Conservation (phyloP, 2,329 filamentous ascomycete species). For the Penicillium brevicompactum region DNA sequence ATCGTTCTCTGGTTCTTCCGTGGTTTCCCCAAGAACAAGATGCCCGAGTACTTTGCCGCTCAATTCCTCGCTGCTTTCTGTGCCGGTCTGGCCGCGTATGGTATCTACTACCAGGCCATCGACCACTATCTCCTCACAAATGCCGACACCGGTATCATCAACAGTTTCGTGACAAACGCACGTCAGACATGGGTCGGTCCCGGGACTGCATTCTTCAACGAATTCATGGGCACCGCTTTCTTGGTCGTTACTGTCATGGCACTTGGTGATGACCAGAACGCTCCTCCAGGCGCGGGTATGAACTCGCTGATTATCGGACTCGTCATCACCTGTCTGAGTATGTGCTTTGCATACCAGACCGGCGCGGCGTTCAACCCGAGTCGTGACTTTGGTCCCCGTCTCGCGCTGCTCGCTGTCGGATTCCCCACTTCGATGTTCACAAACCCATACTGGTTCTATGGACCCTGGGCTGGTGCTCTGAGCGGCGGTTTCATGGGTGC, state of each 20-base stretch:
- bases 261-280: slow-evolving; percentile 50
- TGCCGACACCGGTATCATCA: slow-evolving; percentile 33
- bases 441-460: slow-evolving; percentile 51
- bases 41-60: slow-evolving; percentile 53
- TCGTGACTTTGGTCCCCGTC: slow-evolving; percentile 53
- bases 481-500: slow-evolving; percentile 46
- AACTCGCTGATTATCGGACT: slow-evolving; percentile 54
- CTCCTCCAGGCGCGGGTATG: slow-evolving; percentile 54
- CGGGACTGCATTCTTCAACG: slow-evolving; percentile 50
- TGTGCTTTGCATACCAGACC: slow-evolving; percentile 50
- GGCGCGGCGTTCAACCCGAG: slow-evolving; percentile 53
- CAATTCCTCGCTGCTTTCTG: slow-evolving; percentile 59
- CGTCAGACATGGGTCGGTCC: slow-evolving; percentile 41
- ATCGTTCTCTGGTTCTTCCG: slow-evolving; percentile 52
- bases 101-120: slow-evolving; percentile 42
- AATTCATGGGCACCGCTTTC: slow-evolving; percentile 49
- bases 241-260: slow-evolving; percentile 48
- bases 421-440: slow-evolving; percentile 47
- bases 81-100: slow-evolving; percentile 51
- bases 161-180: slow-evolving; percentile 50
- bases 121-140: slow-evolving; percentile 36
- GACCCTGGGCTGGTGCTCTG: slow-evolving; percentile 44
- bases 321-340: slow-evolving; percentile 35
- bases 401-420: slow-evolving; percentile 49
- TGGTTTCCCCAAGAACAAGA: slow-evolving; percentile 56